Evolutionary conservation across 2,329 filamentous ascomycete species (phyloP), one percentile per base, ranked within the genome.

Genomic region (Apiospora pterosperma): DNA sequence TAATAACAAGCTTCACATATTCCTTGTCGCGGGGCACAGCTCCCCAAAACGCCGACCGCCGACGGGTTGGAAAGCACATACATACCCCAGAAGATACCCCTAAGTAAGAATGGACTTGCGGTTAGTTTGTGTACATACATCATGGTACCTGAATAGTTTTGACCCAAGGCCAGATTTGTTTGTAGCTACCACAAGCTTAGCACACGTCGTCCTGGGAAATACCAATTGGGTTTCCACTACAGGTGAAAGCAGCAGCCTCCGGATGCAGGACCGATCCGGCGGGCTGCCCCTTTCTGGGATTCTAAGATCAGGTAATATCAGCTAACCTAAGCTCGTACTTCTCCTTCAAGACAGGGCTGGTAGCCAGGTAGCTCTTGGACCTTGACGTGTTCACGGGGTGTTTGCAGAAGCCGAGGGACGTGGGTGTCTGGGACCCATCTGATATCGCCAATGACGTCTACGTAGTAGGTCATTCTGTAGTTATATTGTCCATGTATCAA

Each of bases 381-480:
- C 41, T 52, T 25, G 19, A 34, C 28, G 25, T 19, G 16, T 55
- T 34, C 16, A 55, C 48, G 48, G 48, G 28, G 34, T 55, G 48
- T 19, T 55, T 4, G 28, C 16, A 55, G 34, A 55, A 55, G 23
- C 48, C 48, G 28, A 52, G 48, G 41, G 48, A n/a, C n/a, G n/a
- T n/a, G n/a, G n/a, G n/a, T n/a, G n/a, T n/a, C n/a, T n/a, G n/a
- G n/a, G n/a, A 55, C 48, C 48, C 48, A 55, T 55, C 16, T n/a
- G 48, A 34, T 55, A 55, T 55, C 48, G 48, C 21, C 48, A 55
- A 55, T 55, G 48, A 55, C 48, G 48, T 55, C 48, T 55, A n/a
- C n/a, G n/a, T n/a, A n/a, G n/a, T n/a, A 16, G 6, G 3, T n/a
- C 28, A n/a, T n/a, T 55, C 16, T 55, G 25, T n/a, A 55, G 28